Base-by-base conservation (phyloP, 2,329 filamentous ascomycete genomes). In the Pseudopyricularia cyperi region DNA sequence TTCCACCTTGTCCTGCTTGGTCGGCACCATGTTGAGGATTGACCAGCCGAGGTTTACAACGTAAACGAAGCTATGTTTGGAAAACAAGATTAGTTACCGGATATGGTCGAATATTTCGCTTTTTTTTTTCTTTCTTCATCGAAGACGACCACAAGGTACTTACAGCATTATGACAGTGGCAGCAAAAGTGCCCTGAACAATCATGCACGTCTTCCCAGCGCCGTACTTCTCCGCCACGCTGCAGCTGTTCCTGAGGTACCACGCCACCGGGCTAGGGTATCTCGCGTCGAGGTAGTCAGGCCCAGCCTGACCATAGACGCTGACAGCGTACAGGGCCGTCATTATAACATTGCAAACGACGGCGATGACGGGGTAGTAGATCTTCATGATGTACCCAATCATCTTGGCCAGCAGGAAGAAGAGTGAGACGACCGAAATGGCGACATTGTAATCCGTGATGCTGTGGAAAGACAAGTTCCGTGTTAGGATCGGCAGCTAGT, bases 171-270 rank as follows among this genome's bases (percentile, higher is more conserved):
- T 71, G 14, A 82, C 66, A 1, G 80, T 81, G 19, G 79, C 71
- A 14, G 76, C 83, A 59, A 88, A 84, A 14, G 75, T 72, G 51
- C 74, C 77, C 63, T 88, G 84, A 7, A 86, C 85, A 63, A 86
- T 74, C 60, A 73, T 66, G 65, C 87, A 91, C 59, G 78, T 80
- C 52, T 73, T 67, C 48, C 76, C 71, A 28, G 76, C 74, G 49
- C 66, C 67, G 55, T 73, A 73, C 5, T 74, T 70, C 51, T 69
- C 70, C 2, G 82, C 81, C 35, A 83, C 72, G 51, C 66, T 71
- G 68, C 87, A 91, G 55, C 77, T 79, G 64, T 85, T 80, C 52
- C 77, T 76, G 58, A 90, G 79, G 64, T 89, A 90, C 87, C 87
- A 91, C 7, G 85, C 76, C 26, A 79, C 73, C 26, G 73, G 71